Percentiles rank a stretch among this genome's conserved stretches.
Evolutionary conservation across 2,329 filamentous ascomycete genomes (phyloP).

Genomic region (Phyllosticta citriasiana): DNA sequence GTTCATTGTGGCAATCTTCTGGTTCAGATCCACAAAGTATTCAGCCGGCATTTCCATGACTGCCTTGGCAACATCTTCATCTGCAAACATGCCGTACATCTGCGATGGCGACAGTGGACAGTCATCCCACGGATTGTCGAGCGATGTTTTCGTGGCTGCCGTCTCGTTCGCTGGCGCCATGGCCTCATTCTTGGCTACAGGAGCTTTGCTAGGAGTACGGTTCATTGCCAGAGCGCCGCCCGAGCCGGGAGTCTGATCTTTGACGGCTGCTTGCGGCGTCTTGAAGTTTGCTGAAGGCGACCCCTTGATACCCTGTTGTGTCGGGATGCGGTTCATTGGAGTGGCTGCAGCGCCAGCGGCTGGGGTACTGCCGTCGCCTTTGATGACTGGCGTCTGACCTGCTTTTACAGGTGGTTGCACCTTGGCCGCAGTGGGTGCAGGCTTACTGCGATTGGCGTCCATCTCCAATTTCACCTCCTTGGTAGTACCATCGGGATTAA

Average conservation of each 20-base stretch:
- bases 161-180: neutral
- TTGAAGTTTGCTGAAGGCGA: constrained; percentile 28
- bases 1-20: constrained; percentile 1
- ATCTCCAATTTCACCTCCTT: constrained; percentile 24
- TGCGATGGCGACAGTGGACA: constrained; percentile 2
- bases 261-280: constrained; percentile 25
- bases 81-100: constrained; percentile 8
- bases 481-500: constrained; percentile 40
- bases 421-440: constrained; percentile 16
- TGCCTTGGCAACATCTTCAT: constrained; percentile 2
- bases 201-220: constrained; percentile 9
- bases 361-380: constrained; percentile 27
- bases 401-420: constrained; percentile 22
- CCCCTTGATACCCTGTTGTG: constrained; percentile 27
- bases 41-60: constrained; percentile 5
- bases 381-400: constrained; percentile 23
- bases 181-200: neutral
- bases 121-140: constrained; percentile 5
- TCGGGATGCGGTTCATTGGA: constrained; percentile 28
- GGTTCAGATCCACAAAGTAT: constrained; percentile 6
- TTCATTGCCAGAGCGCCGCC: constrained; percentile 1
- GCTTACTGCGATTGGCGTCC: constrained; percentile 14
- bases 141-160: neutral
- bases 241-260: constrained; percentile 26
- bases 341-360: constrained; percentile 22